These are phyloP conservation scores for Phaseolus coccineus DNA, from an alignment of 331 rosid genomes.

Conservation along the genomic window DNA sequence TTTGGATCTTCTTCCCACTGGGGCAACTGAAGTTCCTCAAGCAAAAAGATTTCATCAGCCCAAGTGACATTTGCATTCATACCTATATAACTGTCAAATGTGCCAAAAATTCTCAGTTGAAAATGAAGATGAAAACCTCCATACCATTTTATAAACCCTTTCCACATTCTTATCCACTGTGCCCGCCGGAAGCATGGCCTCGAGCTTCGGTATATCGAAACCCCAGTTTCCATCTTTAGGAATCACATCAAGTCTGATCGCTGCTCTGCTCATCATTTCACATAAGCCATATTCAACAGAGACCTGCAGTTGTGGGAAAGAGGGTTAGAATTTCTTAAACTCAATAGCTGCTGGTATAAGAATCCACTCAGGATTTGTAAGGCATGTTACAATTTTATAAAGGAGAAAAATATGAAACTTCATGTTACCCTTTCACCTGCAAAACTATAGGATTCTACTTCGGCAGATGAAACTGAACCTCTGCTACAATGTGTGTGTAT, in stretches of 20 bases:
- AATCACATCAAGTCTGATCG: slow-evolving; percentile 58
- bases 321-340: slow-evolving; percentile 4
- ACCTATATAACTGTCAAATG: neutral
- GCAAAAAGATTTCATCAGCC: slow-evolving; percentile 11
- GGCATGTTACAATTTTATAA: neutral
- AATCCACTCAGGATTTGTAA: neutral
- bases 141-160: slow-evolving; percentile 73
- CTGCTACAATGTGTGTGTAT: neutral
- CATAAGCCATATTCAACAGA: slow-evolving; percentile 88
- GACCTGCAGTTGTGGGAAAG: slow-evolving; percentile 52
- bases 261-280: slow-evolving; percentile 76
- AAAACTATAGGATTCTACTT: neutral
- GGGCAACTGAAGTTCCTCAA: slow-evolving; percentile 66
- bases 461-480: slow-evolving; percentile 9
- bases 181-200: slow-evolving; percentile 74
- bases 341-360: neutral
- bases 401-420: neutral
- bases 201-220: slow-evolving; percentile 69
- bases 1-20: slow-evolving; percentile 72
- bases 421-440: neutral
- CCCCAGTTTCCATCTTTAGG: slow-evolving; percentile 84
- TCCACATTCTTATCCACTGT: slow-evolving; percentile 66
- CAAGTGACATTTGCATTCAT: neutral
- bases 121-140: slow-evolving; percentile 17
- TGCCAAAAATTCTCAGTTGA: neutral